Percentiles rank a stretch among this genome's conserved stretches.
These are phyloP conservation scores for Eremomyces bilateralis DNA, from an alignment of 495 filamentous ascomycete species.

Conservation along the genomic window DNA sequence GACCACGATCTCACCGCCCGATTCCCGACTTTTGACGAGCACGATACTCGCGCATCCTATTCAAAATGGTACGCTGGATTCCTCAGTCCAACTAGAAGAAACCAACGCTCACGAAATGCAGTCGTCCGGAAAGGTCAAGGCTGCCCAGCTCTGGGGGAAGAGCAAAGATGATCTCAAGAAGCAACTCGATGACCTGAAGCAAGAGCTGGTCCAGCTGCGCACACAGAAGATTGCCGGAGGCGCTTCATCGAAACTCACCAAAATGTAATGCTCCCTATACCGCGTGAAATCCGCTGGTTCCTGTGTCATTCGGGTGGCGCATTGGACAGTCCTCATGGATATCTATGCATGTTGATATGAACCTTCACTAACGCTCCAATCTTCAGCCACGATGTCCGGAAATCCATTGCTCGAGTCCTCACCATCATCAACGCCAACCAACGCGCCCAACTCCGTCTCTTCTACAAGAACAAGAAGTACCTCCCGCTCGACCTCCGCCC, in stretches of 20 bases:
- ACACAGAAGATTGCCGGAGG: constrained; percentile 93
- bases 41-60: not conserved
- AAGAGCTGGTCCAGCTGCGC: constrained; percentile 48
- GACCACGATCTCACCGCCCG: too few species aligned
- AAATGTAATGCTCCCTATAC: too few species aligned
- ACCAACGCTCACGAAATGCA: constrained; percentile 16
- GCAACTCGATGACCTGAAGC: constrained; percentile 51
- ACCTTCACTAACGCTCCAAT: not conserved
- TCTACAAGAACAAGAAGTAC: constrained; percentile 99
- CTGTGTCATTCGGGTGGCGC: too few species aligned
- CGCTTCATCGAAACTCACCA: constrained; percentile 80
- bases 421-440: constrained; percentile 99
- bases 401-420: constrained; percentile 93
- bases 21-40: too few species aligned
- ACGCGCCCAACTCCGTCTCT: constrained; percentile 86
- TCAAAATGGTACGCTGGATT: not conserved
- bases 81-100: not conserved
- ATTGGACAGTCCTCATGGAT: too few species aligned
- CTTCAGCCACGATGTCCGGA: constrained; percentile 87
- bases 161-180: constrained; percentile 90
- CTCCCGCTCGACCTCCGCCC: constrained; percentile 86
- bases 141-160: constrained; percentile 92
- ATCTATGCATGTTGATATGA: too few species aligned
- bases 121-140: constrained; percentile 87
- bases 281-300: too few species aligned